Base-by-base conservation (phyloP, 2,329 filamentous ascomycete species). In the Colletotrichum echinochloae region DNA sequence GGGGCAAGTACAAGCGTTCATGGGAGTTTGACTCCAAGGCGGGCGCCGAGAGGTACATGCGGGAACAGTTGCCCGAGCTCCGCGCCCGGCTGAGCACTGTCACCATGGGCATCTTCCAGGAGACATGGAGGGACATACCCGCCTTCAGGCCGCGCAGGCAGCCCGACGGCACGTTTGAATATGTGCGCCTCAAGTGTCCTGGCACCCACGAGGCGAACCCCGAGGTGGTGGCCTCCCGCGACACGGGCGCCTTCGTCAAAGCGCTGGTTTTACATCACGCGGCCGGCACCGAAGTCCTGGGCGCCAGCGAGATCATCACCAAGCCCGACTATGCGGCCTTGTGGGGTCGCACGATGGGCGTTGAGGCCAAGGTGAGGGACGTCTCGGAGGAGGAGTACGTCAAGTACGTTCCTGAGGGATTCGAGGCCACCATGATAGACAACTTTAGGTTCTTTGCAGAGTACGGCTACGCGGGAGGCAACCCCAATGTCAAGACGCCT, bases 171-270 rank as follows among this genome's bases (percentile, higher is more conserved):
- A 66, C 48, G 35, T 74, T 60, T 30, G 46, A 62, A 30, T 64
- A 46, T 12, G 18, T 65, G 33, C 41, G 41, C 46, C 37, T 71
- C 44, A 61, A 49, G 28, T 33, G 57, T 5, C 28, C 30, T 3
- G 62, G 51, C 5, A 0, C 46, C 20, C 23, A 67, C 26, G 23
- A 51, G 16, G 60, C 46, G 9, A 59, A 54, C 37, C 70, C 69
- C 18, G 56, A 61, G 52, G 61, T 72, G 18, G 60, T 71, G 18
- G 63, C 72, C 5, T 18, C 37, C 14, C 60, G 63, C 23, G 73
- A 75, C 59, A 74, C 71, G 51, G 74, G 74, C 16, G 30, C 70
- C 0, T 75, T 73, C 48, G 73, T 74, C 33, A 54, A 75, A 49
- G 73, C 67, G 26, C 44, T 74, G 33, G 62, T 71, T 16, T n/a